Conservation (phyloP, 164 flowering plant species). For the Umbilicus rupestris region DNA sequence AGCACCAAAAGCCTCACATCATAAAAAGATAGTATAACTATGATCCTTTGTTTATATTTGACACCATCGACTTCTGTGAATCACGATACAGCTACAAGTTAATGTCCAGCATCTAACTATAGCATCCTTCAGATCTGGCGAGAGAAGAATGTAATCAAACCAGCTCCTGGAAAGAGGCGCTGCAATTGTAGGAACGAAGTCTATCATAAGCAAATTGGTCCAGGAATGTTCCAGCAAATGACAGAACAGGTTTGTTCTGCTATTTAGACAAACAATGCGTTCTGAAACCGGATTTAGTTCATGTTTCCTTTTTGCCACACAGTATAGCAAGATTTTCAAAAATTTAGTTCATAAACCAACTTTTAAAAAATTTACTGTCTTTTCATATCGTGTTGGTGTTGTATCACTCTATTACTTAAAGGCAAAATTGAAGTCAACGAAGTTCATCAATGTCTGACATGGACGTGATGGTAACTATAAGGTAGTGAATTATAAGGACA, state of each 20-base stretch:
- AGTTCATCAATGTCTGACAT: too few species aligned
- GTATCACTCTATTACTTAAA: not conserved
- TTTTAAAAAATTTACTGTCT: not conserved
- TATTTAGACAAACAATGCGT: not conserved
- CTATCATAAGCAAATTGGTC: slow-evolving; percentile 94
- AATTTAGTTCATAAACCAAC: not conserved
- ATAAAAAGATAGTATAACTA: not conserved
- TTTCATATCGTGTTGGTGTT: not conserved
- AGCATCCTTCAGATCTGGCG: slow-evolving; percentile 71
- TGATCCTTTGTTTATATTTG: not conserved
- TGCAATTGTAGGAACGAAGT: slow-evolving; percentile 99
- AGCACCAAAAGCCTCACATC: not conserved
- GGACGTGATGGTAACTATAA: too few species aligned
- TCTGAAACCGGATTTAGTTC: not conserved
- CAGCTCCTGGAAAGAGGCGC: slow-evolving; percentile 92
- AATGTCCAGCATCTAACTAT: not conserved
- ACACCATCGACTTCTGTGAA: not conserved
- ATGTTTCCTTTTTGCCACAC: not conserved
- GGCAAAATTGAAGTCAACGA: too few species aligned
- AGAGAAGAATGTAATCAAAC: slow-evolving; percentile 82
- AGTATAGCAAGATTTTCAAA: not conserved
- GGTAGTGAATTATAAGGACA: not conserved
- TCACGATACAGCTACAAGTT: not conserved
- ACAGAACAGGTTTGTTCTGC: slow-evolving; percentile 31
- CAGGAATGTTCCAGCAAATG: slow-evolving; percentile 99